Evolutionary conservation across 352 stramenopile species (phyloP).

Genomic region (Phytophthora chlamydospora): DNA sequence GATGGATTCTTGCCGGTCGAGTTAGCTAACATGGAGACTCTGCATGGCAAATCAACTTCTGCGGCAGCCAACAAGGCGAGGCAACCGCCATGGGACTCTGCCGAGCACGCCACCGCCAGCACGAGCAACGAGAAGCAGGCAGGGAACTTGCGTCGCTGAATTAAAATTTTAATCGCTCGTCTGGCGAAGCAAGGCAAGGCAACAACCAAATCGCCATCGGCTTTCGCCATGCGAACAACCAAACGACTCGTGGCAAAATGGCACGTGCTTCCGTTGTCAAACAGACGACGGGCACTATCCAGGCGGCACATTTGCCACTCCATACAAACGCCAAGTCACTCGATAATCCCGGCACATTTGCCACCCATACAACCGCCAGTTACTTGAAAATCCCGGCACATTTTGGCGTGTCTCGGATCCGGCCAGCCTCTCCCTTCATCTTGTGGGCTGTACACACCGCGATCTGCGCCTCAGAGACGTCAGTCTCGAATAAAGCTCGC

Average conservation of each 20-base stretch:
- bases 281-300: conserved; percentile 22
- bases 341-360: conserved; percentile 20
- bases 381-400: conserved; percentile 17
- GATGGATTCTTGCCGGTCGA: no score
- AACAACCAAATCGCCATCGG: conserved; percentile 12
- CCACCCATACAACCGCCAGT: conserved; percentile 10
- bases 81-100: not conserved
- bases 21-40: no score
- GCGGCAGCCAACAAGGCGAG: no score
- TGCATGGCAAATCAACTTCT: no score
- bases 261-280: conserved; percentile 21
- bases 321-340: conserved; percentile 14
- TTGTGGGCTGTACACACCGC: conserved; percentile 7
- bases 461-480: no score
- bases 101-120: not conserved
- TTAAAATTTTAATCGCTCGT: conserved; percentile 11
- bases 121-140: no score
- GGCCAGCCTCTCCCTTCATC: conserved; percentile 10
- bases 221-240: conserved; percentile 23
- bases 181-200: conserved; percentile 9
- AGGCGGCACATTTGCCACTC: not conserved
- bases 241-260: conserved; percentile 18
- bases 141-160: no score
- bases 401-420: conserved; percentile 26
- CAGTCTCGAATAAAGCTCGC: no score